These are phyloP conservation scores for Leccinum variicolor DNA, from an alignment of 768 basidiomycete genomes.

Conservation along the genomic window DNA sequence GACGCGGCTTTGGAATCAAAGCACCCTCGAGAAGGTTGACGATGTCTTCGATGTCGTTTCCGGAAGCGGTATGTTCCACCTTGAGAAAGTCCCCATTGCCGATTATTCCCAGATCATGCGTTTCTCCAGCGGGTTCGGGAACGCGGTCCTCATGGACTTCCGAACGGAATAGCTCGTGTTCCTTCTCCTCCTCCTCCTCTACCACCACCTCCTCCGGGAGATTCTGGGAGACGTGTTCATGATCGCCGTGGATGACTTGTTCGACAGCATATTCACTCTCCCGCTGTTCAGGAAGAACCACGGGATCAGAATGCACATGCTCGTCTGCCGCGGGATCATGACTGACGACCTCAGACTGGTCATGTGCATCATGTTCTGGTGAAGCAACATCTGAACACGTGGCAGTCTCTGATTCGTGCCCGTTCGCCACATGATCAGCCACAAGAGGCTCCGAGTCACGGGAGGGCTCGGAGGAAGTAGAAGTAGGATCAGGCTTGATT, in stretches of 20 bases:
- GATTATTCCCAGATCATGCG: conserved; percentile 3
- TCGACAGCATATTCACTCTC: conserved; percentile 4
- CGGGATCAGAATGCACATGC: conserved; percentile 10
- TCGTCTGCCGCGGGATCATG: conserved; percentile 10
- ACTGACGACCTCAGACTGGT: conserved; percentile 12
- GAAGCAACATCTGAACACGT: conserved; percentile 14
- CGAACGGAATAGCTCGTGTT: conserved; percentile 7
- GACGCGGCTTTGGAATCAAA: conserved; percentile 36
- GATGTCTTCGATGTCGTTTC: conserved; percentile 57
- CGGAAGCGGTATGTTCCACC: conserved; percentile 9
- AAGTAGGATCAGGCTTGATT: conserved; percentile 14
- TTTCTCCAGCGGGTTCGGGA: conserved; percentile 12
- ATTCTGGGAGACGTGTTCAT: conserved; percentile 3
- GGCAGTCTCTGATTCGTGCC: conserved; percentile 18
- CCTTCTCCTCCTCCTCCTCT: neutral
- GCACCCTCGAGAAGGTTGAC: conserved; percentile 58
- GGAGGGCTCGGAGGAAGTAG: conserved; percentile 24
- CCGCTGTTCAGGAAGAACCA: conserved; percentile 10
- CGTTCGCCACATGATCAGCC: conserved; percentile 24
- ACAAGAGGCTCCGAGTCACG: conserved; percentile 18
- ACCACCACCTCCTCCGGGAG: conserved; percentile 6
- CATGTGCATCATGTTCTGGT: conserved; percentile 19
- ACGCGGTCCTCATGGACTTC: conserved; percentile 7
- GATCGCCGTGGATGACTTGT: conserved; percentile 1
- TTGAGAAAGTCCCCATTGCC: conserved; percentile 10